Evolutionary conservation across 805 yeast species (phyloP), one percentile per base, ranked within the genome.

Genomic region (Ogataea nitratoaversa): DNA sequence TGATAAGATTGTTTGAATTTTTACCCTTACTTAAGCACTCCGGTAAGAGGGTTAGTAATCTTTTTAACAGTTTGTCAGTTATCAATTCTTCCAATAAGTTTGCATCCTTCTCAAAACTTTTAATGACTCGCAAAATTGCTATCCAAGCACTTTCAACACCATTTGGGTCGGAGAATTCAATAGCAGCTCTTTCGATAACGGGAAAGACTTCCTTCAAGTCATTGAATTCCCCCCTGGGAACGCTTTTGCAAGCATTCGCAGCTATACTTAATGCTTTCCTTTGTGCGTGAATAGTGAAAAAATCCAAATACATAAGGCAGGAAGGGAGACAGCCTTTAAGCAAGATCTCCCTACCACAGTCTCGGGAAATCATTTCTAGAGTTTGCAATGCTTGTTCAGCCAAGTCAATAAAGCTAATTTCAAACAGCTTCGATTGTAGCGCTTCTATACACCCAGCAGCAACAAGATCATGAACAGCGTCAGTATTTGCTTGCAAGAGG

Each of bases 371-470:
- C 58, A 76, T 68, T 54, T 82, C 90, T 34, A 84, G 63, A 0
- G 90, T 79, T 53, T 82, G 90, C 30, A 89, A 63, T 0, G 89
- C 88, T 61, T 90, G 96, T 56, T 91, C 99, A 0, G 96, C 95
- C 39, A 91, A 67, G 57, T 91, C 99, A 39, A 91, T 90, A 56
- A 78, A 90, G 40, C 80, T 78, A 14, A 91, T 82, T 46, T 87
- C 95, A 42, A 76, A 54, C 28, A 93, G 60, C 45, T 84, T 84
- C 5, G 70, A 65, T 48, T 83, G 76, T 19, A 93, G 67, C 0
- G 76, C 78, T 32, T 78, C 81, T 7, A 89, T 72, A 0, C 82
- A 83, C 30, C 83, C 82, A 14, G 76, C 76, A 17, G 72, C 67
- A 2, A 87, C 80, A 3, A 87, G 80, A 27, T 71, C 74, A 38